Evolutionary conservation across 768 basidiomycete genomes (phyloP).

Genomic region (Melanogaster broomeanus): DNA sequence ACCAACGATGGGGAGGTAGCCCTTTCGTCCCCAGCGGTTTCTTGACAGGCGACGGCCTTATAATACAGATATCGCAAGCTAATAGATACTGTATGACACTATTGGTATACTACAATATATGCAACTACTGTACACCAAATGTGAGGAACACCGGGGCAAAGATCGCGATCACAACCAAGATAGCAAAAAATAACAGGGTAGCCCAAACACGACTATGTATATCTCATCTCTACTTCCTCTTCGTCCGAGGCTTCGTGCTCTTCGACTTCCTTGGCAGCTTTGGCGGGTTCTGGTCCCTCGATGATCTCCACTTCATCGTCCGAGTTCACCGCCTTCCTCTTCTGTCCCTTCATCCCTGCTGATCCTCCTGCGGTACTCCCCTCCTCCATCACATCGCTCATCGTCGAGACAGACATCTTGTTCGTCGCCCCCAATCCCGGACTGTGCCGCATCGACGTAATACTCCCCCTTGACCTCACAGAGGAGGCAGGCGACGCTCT

Average conservation of each 20-base stretch:
- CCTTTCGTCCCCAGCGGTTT: neutral
- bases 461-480: conserved; percentile 38
- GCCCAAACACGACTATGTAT: neutral
- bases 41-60: neutral
- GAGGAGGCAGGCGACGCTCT: conserved; percentile 53
- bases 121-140: neutral
- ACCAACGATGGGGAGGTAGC: conserved; percentile 1
- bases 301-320: conserved; percentile 61
- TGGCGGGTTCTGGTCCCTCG: conserved; percentile 45
- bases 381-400: conserved; percentile 45
- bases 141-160: neutral
- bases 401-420: conserved; percentile 45
- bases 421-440: conserved; percentile 44
- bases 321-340: conserved; percentile 53
- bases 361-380: conserved; percentile 25
- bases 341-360: conserved; percentile 24
- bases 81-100: conserved; percentile 1
- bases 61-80: neutral
- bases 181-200: neutral
- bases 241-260: conserved; percentile 39
- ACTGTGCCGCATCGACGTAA: conserved; percentile 44
- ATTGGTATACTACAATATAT: neutral
- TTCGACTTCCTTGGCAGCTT: conserved; percentile 35
- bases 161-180: neutral
- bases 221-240: conserved; percentile 37